These are phyloP conservation scores for Carnegiea gigantea DNA, from an alignment of 179 eudicot species.

Conservation along the genomic window DNA sequence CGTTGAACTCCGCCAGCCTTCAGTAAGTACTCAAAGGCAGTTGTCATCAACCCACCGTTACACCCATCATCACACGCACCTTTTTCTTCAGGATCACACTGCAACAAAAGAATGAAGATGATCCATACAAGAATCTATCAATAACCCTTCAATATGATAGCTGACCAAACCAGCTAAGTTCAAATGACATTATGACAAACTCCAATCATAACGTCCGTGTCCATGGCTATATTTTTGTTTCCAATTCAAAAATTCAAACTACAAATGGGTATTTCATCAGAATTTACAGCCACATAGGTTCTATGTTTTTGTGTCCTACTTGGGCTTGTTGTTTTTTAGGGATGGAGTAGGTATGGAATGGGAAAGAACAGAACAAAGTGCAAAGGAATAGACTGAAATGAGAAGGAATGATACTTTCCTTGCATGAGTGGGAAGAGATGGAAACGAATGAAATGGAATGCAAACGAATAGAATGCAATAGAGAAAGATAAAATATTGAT, in stretches of 20 bases:
- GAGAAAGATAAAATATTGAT: too few relatives aligned
- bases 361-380: too few relatives aligned
- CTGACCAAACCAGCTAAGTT: background rate
- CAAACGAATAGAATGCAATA: too few relatives aligned
- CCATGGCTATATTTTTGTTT: too few relatives aligned
- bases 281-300: background rate
- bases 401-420: too few relatives aligned
- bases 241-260: background rate
- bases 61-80: slow-evolving; percentile 76
- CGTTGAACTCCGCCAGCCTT: slow-evolving; percentile 68
- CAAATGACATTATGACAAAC: background rate
- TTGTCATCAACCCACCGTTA: slow-evolving; percentile 80
- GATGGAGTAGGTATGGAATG: too few relatives aligned
- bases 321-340: too few relatives aligned
- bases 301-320: background rate
- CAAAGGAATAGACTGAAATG: too few relatives aligned
- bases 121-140: background rate
- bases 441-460: too few relatives aligned
- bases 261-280: background rate
- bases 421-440: too few relatives aligned
- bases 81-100: slow-evolving; percentile 82
- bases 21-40: slow-evolving; percentile 79
- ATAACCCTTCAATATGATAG: background rate
- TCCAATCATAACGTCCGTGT: background rate
- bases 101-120: slow-evolving; percentile 20